phyloP scores from a whole-genome alignment of 306 rosid genomes.

The Inga laurina region DNA sequence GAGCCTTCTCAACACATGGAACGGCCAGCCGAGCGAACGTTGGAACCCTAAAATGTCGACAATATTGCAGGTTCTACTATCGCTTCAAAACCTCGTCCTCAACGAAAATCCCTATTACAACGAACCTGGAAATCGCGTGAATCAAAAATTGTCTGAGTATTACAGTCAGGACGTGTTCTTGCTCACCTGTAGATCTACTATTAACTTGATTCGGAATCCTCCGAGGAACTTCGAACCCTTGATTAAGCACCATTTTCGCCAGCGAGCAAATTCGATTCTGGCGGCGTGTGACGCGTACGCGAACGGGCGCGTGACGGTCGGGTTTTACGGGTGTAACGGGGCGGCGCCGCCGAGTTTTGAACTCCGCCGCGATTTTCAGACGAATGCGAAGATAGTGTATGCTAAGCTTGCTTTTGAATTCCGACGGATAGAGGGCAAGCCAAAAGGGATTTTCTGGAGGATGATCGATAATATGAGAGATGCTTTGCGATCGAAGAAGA shows the following conservation, averaged over 20 bases:
- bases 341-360: not conserved
- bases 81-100: slow-evolving; percentile 63
- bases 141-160: slow-evolving; percentile 17
- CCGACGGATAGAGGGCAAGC: slow-evolving; percentile 17
- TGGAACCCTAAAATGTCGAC: slow-evolving; percentile 55
- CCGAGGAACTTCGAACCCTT: slow-evolving; percentile 46
- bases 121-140: slow-evolving; percentile 33
- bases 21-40: slow-evolving; percentile 17
- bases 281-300: slow-evolving; percentile 46
- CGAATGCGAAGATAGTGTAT: not conserved
- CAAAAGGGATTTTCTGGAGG: not conserved
- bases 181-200: slow-evolving; percentile 24
- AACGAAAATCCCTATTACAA: slow-evolving; percentile 57
- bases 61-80: slow-evolving; percentile 51
- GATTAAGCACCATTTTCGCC: slow-evolving; percentile 21
- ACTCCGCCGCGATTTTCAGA: slow-evolving; percentile 28
- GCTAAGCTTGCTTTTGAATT: slow-evolving; percentile 29
- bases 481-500: not conserved
- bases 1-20: slow-evolving; percentile 61
- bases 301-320: slow-evolving; percentile 37
- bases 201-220: slow-evolving; percentile 29
- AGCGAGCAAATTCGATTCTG: slow-evolving; percentile 33
- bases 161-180: slow-evolving; percentile 43
- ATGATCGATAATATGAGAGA: not conserved
- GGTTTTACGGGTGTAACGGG: slow-evolving; percentile 8